Evolutionary conservation across 331 rosid genomes (phyloP).

Genomic region (Dryas integrifolia): DNA sequence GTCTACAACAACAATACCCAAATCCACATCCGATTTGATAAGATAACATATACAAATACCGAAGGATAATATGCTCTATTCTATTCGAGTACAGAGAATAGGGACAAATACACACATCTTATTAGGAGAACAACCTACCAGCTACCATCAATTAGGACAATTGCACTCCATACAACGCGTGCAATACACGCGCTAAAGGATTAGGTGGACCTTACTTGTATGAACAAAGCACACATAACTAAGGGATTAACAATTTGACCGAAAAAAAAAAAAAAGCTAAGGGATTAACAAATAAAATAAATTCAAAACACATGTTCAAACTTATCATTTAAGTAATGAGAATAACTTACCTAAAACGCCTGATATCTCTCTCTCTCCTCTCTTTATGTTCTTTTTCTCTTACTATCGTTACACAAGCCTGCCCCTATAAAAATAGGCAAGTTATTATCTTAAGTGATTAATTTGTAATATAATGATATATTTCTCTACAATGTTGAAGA

Average conservation of each 20-base stretch:
- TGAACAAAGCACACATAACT: neutral
- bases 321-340: too few species aligned
- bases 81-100: conserved; percentile 31
- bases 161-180: neutral
- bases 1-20: conserved; percentile 25
- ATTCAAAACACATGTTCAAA: neutral
- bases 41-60: conserved; percentile 44
- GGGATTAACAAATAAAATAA: neutral
- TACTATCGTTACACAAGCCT: too few species aligned
- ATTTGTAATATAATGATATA: too few species aligned
- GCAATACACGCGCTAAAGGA: conserved; percentile 19
- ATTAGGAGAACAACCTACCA: conserved; percentile 20
- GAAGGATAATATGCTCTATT: conserved; percentile 24
- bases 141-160: neutral
- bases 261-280: neutral
- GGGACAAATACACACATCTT: conserved; percentile 27
- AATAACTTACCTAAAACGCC: too few species aligned
- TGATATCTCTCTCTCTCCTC: too few species aligned
- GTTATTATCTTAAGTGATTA: too few species aligned
- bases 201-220: neutral
- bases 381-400: too few species aligned
- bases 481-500: too few species aligned
- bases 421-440: too few species aligned
- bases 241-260: neutral
- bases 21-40: conserved; percentile 24